phyloP scores from a whole-genome alignment of 163 green algal species.

The Volvox carteri region DNA sequence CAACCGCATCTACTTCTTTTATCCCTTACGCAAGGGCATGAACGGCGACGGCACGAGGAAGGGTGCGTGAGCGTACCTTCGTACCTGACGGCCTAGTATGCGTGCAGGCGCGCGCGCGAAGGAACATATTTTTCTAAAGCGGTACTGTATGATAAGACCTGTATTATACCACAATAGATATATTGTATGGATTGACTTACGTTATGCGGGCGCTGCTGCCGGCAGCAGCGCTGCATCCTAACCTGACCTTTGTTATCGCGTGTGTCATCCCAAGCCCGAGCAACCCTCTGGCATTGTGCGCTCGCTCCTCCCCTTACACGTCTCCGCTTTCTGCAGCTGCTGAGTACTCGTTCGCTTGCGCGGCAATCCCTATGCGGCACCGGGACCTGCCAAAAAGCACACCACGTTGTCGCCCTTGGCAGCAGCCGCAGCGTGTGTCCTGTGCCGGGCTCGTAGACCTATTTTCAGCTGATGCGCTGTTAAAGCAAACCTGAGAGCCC shows the following conservation, averaged over 20 bases:
- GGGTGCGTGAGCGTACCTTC: conserved; percentile 1
- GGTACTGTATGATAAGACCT: background rate
- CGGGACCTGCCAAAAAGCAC: too few species aligned
- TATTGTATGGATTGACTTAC: background rate
- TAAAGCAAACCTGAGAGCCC: too few species aligned
- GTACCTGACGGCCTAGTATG: too few species aligned
- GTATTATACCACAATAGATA: background rate
- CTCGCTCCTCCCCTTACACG: background rate
- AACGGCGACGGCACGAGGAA: background rate
- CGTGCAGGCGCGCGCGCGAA: background rate
- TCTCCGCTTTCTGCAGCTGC: background rate
- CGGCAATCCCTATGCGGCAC: too few species aligned
- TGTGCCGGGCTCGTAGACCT: too few species aligned
- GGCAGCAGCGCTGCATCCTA: background rate
- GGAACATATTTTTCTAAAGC: background rate
- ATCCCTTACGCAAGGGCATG: background rate
- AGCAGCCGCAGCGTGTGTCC: too few species aligned
- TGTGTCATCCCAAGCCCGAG: too few species aligned
- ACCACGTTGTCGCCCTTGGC: too few species aligned
- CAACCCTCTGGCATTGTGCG: too few species aligned
- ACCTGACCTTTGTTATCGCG: background rate
- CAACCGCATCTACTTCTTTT: background rate
- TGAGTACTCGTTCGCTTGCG: too few species aligned
- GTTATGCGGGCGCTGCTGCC: background rate
- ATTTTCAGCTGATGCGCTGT: too few species aligned